Conservation (phyloP, 768 basidiomycete species). For the Termitomyces sp. region DNA sequence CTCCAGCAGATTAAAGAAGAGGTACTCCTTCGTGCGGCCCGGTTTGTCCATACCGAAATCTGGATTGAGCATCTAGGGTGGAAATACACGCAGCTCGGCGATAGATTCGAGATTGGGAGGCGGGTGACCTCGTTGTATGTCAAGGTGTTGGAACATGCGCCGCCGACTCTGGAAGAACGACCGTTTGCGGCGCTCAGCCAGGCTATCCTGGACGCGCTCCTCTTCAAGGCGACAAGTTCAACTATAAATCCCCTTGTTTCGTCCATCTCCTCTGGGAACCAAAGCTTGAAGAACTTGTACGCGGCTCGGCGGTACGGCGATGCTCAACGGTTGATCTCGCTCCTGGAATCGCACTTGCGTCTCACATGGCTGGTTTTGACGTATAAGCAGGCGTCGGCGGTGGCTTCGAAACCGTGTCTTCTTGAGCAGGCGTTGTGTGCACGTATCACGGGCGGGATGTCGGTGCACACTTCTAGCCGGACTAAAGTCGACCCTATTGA, state of each 20-base stretch:
- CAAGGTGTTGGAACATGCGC: conserved; percentile 58
- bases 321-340: conserved; percentile 58
- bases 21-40: conserved; percentile 71
- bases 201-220: conserved; percentile 62
- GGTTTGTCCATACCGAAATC: conserved; percentile 80
- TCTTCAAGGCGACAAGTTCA: conserved; percentile 72
- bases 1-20: conserved; percentile 77
- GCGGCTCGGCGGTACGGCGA: conserved; percentile 64
- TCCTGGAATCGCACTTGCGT: conserved; percentile 63
- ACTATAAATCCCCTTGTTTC: conserved; percentile 79
- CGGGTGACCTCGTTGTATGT: conserved; percentile 63
- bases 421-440: conserved; percentile 76
- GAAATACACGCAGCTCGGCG: conserved; percentile 79
- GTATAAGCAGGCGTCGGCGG: conserved; percentile 48
- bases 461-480: conserved; percentile 37
- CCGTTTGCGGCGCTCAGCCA: conserved; percentile 61
- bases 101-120: conserved; percentile 79
- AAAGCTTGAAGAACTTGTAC: conserved; percentile 56
- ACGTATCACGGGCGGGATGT: conserved; percentile 47
- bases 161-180: conserved; percentile 45
- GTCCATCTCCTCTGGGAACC: conserved; percentile 56
- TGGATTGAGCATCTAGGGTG: conserved; percentile 85
- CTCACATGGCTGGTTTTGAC: conserved; percentile 60
- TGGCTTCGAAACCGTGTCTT: conserved; percentile 48
- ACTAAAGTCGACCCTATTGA: conserved; percentile 69